These are phyloP conservation scores for Ogataea salicorniae DNA, from an alignment of 805 yeast species.

Conservation along the genomic window DNA sequence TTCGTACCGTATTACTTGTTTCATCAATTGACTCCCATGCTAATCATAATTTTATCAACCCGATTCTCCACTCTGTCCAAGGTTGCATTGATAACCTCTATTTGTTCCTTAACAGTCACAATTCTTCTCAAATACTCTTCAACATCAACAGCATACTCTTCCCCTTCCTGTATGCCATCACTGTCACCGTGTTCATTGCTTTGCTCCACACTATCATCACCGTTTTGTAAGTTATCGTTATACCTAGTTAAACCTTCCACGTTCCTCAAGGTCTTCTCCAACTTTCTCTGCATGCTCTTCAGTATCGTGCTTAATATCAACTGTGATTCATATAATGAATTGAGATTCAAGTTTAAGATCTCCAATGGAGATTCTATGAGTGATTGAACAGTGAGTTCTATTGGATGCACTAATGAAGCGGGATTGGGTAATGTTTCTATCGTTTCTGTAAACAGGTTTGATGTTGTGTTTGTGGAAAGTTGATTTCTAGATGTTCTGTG, in stretches of 20 bases:
- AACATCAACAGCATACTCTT: constrained; percentile 11
- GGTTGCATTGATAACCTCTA: constrained; percentile 22
- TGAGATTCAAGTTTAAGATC: constrained; percentile 42
- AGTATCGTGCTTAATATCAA: constrained; percentile 46
- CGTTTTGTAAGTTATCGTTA: not conserved
- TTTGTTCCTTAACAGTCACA: constrained; percentile 17
- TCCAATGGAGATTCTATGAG: constrained; percentile 52
- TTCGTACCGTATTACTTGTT: not conserved
- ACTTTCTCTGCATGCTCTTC: constrained; percentile 33
- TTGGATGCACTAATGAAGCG: constrained; percentile 43
- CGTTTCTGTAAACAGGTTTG: not conserved
- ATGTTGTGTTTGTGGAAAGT: not conserved
- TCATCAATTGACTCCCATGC: constrained; percentile 5
- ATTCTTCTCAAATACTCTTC: constrained; percentile 25
- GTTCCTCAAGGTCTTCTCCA: constrained; percentile 18
- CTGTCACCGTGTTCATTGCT: not conserved
- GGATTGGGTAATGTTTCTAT: not conserved
- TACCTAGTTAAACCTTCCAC: not conserved
- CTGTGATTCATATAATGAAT: constrained; percentile 53
- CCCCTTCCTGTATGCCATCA: constrained; percentile 7
- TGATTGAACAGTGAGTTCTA: constrained; percentile 55
- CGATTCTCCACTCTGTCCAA: constrained; percentile 35
- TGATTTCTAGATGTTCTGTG: not conserved
- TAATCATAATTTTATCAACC: constrained; percentile 25
- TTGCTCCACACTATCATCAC: not conserved